phyloP scores from a whole-genome alignment of 202 grass and related monocot species.

The Zoysia matrella region DNA sequence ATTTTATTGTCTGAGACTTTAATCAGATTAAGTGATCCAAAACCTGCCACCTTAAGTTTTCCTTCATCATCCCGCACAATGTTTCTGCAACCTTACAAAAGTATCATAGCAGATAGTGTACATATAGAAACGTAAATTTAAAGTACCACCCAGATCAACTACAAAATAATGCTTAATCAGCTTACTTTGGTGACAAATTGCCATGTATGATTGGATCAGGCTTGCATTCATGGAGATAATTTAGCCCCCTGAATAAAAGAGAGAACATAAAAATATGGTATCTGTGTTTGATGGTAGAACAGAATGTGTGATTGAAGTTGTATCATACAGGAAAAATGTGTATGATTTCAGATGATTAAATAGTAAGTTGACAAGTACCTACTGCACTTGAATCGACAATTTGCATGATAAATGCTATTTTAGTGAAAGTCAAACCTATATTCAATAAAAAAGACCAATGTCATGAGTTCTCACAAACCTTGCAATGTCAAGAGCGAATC shows the following conservation, averaged over 20 bases:
- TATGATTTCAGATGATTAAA: slow-evolving; percentile 13
- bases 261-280: slow-evolving; percentile 27
- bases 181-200: slow-evolving; percentile 90
- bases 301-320: slow-evolving; percentile 12
- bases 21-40: slow-evolving; percentile 74
- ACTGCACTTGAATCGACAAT: slow-evolving; percentile 17
- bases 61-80: slow-evolving; percentile 89
- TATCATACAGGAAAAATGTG: slow-evolving; percentile 6
- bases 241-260: slow-evolving; percentile 77
- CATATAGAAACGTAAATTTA: slow-evolving; percentile 46
- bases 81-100: slow-evolving; percentile 96
- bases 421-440: slow-evolving; percentile 8
- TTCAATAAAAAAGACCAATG: slow-evolving; percentile 4
- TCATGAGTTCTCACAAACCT: slow-evolving; percentile 56
- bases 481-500: slow-evolving; percentile 88
- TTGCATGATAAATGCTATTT: slow-evolving; percentile 29
- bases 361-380: neutral
- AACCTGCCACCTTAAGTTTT: slow-evolving; percentile 83
- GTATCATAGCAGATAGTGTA: slow-evolving; percentile 74
- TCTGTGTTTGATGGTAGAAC: slow-evolving; percentile 18
- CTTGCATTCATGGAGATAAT: slow-evolving; percentile 97
- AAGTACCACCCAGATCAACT: slow-evolving; percentile 3
- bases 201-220: slow-evolving; percentile 94
- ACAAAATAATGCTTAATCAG: slow-evolving; percentile 43
- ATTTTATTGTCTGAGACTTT: slow-evolving; percentile 67